Base-by-base conservation (phyloP, 495 filamentous ascomycete species). In the Annulohypoxylon maeteangense region DNA sequence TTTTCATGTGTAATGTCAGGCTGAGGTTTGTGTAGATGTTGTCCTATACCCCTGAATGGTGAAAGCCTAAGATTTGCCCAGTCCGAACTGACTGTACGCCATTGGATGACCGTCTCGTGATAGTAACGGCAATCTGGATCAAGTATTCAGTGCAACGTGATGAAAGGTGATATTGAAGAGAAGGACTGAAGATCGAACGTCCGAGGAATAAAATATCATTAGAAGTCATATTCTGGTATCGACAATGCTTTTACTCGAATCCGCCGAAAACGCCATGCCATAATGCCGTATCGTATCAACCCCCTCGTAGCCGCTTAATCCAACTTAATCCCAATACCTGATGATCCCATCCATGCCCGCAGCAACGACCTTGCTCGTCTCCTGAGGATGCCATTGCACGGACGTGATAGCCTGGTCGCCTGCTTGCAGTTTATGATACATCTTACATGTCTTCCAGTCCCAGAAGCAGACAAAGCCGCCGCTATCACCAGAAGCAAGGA, bases 361-460 rank as follows among this genome's bases (percentile, higher is more conserved):
- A 36, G 94, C 97, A 36, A 90, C 93, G 20, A 98, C 90, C 82
- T 97, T 97, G 77, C 90, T 93, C 6, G 90, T 95, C 84, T 98
- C 96, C 82, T 97, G 91, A 32, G 94, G 93, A 82, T 97, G 94
- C 94, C 94, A 99, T 79, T 91, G 90, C 50, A 93, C 83, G 72
- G 89, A 92, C 53, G 92, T 92, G 45, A 97, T 87, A 12, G 95
- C 88, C 5, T 90, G 89, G 47, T 92, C 90, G 59, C 90, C 88
- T 2, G 93, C 94, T 79, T 90, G 83, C 59, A 99, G 87, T 87
- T 98, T 98, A 80, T 95, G 92, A 79, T 91, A 97, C 92, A 99
- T 93, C 81, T 97, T 98, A 74, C 94, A 93, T 38, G 93, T 97
- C 88, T 98, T 99, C 89, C 92, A 98, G 79, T 98, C 95, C 94